Percentiles rank a stretch among this genome's conserved stretches.
Evolutionary conservation across 345 rosid species (phyloP).

Genomic region (Iberis pinnata): DNA sequence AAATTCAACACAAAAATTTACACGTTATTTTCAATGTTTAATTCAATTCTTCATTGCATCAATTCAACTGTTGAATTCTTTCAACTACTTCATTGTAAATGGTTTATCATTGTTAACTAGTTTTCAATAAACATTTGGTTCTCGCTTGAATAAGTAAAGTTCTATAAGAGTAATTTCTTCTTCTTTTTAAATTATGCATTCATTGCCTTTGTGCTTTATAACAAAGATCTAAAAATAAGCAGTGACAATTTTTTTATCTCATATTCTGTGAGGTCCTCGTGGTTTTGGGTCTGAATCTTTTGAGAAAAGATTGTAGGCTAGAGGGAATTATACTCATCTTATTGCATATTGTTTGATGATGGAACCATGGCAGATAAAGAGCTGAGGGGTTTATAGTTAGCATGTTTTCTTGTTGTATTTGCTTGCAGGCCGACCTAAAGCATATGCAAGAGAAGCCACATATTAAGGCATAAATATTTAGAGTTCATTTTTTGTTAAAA

Average conservation of each 20-base stretch:
- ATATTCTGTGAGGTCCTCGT: neutral
- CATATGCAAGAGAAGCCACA: too few relatives aligned
- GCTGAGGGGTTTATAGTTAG: neutral
- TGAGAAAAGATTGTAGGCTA: neutral
- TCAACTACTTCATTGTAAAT: too few relatives aligned
- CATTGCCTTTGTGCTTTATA: neutral
- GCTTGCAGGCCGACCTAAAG: too few relatives aligned
- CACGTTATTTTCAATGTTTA: too few relatives aligned
- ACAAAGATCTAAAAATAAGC: neutral
- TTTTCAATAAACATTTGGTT: too few relatives aligned
- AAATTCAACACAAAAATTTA: too few relatives aligned
- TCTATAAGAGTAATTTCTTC: neutral
- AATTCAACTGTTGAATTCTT: too few relatives aligned
- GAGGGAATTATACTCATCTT: neutral
- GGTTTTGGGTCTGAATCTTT: constrained; percentile 2
- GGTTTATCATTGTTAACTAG: too few relatives aligned
- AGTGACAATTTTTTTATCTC: neutral
- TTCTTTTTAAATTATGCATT: neutral
- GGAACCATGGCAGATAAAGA: constrained; percentile 8
- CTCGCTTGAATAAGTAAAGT: neutral
- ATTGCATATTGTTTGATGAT: constrained; percentile 19
- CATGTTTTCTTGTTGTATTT: neutral
- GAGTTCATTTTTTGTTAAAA: too few relatives aligned
- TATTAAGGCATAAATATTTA: too few relatives aligned
- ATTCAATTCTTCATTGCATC: too few relatives aligned